Base-by-base conservation (phyloP, 2,329 filamentous ascomycete genomes). In the Trichophyton simii region DNA sequence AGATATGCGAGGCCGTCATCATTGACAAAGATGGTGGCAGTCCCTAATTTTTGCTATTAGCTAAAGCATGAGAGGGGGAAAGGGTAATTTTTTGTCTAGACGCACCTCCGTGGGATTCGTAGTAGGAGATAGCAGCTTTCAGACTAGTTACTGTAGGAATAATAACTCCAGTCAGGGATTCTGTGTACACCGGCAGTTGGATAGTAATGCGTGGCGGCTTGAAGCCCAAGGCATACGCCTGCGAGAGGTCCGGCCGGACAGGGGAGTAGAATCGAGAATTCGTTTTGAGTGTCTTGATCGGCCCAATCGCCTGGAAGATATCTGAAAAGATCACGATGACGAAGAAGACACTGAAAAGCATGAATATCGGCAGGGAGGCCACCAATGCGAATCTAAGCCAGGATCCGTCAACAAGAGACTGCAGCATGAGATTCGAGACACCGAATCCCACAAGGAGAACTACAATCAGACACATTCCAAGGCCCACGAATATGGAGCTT, bases 171-270 rank as follows among this genome's bases (percentile, higher is more conserved):
- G 77, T 76, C 2, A 95, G 79, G 65, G 89, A 88, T 72, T 95
- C 89, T 72, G 92, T 94, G 77, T 94, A 95, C 0, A 95, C 88
- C 3, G 89, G 89, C 72, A 88, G 91, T 70, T 95, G 89, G 48
- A 95, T 87, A 2, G 88, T 92, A 63, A 82, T 64, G 15, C 75
- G 66, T 78, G 80, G 38, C 13, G 63, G 63, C 34, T 59, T 64
- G 57, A 67, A 67, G 38, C 65, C 65, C 2, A 65, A 25, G 41
- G 65, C 60, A 52, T 66, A 66, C 2, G 64, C 64, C 11, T 22
- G 59, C 57, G 62, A 52, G 55, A 65, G 59, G 61, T 68, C 64
- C 2, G 66, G 66, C 22, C 61, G 52, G 28, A 65, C 55, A 11
- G 66, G 65, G 3, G 78, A 78, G 68, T 77, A 79, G 67, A 72